Evolutionary conservation across 1,139 yeast species (phyloP).

Genomic region (Sugiyamaella paludigena): DNA sequence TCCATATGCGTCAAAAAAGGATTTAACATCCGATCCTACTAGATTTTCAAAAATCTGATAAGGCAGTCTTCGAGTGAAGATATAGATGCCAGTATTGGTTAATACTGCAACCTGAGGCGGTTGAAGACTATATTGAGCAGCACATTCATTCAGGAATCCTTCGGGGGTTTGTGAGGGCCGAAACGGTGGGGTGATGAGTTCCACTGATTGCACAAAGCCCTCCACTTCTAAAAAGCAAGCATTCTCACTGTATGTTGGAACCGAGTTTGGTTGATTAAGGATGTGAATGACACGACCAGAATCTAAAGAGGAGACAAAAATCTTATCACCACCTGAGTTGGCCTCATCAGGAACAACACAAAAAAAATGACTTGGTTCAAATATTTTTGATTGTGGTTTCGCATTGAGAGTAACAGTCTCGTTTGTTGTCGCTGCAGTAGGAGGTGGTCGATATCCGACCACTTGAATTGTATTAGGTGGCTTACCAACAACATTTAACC

Average conservation of each 20-base stretch:
- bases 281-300: slow-evolving; percentile 66
- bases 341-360: slow-evolving; percentile 41
- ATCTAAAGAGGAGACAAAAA: slow-evolving; percentile 79
- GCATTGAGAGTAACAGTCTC: slow-evolving; percentile 39
- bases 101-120: slow-evolving; percentile 67
- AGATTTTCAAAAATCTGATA: slow-evolving; percentile 70
- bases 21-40: slow-evolving; percentile 52
- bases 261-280: slow-evolving; percentile 40
- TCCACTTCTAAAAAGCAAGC: slow-evolving; percentile 70
- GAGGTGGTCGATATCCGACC: slow-evolving; percentile 39
- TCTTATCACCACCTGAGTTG: slow-evolving; percentile 40
- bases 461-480: slow-evolving; percentile 40
- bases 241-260: slow-evolving; percentile 61
- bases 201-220: slow-evolving; percentile 69
- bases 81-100: slow-evolving; percentile 73
- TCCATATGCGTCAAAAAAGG: slow-evolving; percentile 57
- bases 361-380: slow-evolving; percentile 82
- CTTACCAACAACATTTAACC: slow-evolving; percentile 10
- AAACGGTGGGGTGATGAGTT: slow-evolving; percentile 66
- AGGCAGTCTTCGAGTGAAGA: slow-evolving; percentile 76
- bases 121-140: slow-evolving; percentile 70
- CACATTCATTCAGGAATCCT: slow-evolving; percentile 80
- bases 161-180: slow-evolving; percentile 69
- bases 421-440: slow-evolving; percentile 6
- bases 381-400: slow-evolving; percentile 46